These are phyloP conservation scores for Phylloporus sp. DNA, from an alignment of 768 basidiomycete species.

Conservation along the genomic window DNA sequence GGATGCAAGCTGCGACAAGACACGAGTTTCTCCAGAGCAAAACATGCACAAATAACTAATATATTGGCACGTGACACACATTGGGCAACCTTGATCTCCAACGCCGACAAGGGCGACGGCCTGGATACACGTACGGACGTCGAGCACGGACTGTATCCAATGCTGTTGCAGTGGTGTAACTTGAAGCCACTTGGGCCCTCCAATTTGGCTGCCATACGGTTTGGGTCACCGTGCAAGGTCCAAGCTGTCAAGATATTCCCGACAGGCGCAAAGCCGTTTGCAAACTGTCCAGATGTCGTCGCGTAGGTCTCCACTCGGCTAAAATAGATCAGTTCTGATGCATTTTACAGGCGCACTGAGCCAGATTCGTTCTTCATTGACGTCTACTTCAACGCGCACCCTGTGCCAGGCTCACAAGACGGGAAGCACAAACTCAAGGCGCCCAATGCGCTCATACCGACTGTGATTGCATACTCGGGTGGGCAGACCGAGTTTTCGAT, in stretches of 20 bases:
- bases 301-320: constrained; percentile 43
- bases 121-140: neutral
- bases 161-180: constrained; percentile 68
- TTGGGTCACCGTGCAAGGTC: constrained; percentile 63
- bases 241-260: constrained; percentile 67
- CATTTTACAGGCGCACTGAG: constrained; percentile 53
- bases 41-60: constrained; percentile 13
- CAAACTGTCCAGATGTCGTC: constrained; percentile 52
- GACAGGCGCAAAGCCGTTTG: constrained; percentile 60
- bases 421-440: constrained; percentile 58
- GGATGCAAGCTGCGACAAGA: neutral
- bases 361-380: constrained; percentile 73
- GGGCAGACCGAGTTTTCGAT: constrained; percentile 62
- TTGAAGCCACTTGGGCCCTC: constrained; percentile 55
- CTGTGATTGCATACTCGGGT: constrained; percentile 67
- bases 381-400: constrained; percentile 70
- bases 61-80: constrained; percentile 13
- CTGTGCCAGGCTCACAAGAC: constrained; percentile 40
- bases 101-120: neutral
- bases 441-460: constrained; percentile 70
- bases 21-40: neutral
- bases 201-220: constrained; percentile 67
- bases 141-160: constrained; percentile 9
- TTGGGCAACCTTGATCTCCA: no score
- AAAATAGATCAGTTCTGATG: neutral